phyloP scores from a whole-genome alignment of 805 yeast species.

The Lipomyces orientalis region DNA sequence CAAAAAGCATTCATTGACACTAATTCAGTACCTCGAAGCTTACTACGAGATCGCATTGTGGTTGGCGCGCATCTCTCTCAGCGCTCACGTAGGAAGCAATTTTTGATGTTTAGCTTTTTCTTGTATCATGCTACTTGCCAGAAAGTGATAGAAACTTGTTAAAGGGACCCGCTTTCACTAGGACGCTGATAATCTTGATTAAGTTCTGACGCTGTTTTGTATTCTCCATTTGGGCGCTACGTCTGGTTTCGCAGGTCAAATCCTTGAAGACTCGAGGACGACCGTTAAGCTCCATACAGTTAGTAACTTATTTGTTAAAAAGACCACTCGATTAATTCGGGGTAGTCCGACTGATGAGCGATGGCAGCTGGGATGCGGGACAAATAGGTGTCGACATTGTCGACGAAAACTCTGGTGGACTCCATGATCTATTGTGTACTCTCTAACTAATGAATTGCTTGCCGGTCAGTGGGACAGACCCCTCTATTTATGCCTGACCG shows the following conservation, averaged over 20 bases:
- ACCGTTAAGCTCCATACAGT: neutral
- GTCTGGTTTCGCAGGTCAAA: neutral
- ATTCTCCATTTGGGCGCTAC: neutral
- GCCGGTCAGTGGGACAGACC: no score
- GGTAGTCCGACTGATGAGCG: neutral
- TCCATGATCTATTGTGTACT: no score
- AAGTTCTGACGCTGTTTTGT: neutral
- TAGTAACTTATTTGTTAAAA: neutral
- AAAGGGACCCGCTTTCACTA: neutral
- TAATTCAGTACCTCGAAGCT: neutral
- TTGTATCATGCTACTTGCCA: neutral
- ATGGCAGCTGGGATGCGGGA: no score
- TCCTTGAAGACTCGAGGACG: neutral
- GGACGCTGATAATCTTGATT: neutral
- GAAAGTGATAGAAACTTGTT: neutral
- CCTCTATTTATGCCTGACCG: no score
- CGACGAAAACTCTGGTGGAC: no score
- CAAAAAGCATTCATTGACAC: neutral
- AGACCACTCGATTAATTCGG: neutral
- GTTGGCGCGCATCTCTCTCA: neutral
- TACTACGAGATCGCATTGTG: neutral
- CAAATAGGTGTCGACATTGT: no score
- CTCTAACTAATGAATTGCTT: no score
- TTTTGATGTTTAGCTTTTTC: neutral
- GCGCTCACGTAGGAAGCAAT: neutral